These are phyloP conservation scores for Metschnikowia similis DNA, from an alignment of 805 yeast species.

Conservation along the genomic window DNA sequence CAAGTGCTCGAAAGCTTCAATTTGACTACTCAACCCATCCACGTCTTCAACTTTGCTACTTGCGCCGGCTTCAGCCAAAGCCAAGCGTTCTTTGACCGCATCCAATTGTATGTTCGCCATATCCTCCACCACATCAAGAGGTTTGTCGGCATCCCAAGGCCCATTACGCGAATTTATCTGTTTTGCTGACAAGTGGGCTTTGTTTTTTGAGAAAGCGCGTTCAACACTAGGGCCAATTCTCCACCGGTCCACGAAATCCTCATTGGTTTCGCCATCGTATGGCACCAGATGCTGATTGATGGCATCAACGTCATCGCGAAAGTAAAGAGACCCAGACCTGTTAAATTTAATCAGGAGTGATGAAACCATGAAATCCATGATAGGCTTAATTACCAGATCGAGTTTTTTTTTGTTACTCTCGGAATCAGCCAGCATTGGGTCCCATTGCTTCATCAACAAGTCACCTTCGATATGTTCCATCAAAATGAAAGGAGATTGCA, in stretches of 20 bases:
- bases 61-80: conserved; percentile 52
- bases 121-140: conserved; percentile 59
- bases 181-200: conserved; percentile 47
- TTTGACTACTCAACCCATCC: conserved; percentile 44
- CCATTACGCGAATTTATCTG: conserved; percentile 56
- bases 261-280: conserved; percentile 61
- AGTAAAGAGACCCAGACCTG: conserved; percentile 78
- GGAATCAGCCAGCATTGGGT: conserved; percentile 64
- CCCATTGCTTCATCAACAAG: conserved; percentile 85
- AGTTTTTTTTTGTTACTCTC: conserved; percentile 47
- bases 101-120: conserved; percentile 67
- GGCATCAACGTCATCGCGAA: conserved; percentile 59
- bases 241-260: conserved; percentile 64
- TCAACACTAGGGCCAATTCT: conserved; percentile 88
- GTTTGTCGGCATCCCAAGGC: conserved; percentile 65
- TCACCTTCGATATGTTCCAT: conserved; percentile 80
- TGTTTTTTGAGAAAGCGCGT: conserved; percentile 69
- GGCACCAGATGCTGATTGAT: conserved; percentile 39
- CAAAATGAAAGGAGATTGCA: conserved; percentile 72
- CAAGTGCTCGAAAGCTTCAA: conserved; percentile 60
- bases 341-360: conserved; percentile 58
- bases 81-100: conserved; percentile 49
- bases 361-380: conserved; percentile 61
- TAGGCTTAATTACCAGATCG: conserved; percentile 62
- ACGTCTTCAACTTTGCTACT: conserved; percentile 42